Base-by-base conservation (phyloP, 148 eudicot species). In the Dianthus caryophyllus region DNA sequence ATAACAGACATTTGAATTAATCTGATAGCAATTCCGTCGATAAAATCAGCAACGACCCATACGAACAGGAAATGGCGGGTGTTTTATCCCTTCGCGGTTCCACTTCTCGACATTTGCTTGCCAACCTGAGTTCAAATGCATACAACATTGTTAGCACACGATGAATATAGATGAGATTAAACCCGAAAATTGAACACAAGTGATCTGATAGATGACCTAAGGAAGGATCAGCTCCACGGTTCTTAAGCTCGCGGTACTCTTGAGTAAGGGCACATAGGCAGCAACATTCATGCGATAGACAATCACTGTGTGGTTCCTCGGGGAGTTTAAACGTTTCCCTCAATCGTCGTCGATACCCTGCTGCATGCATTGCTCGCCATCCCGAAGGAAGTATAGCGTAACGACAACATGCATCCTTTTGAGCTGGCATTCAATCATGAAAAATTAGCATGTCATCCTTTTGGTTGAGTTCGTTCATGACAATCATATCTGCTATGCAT, bases 251-350 rank as follows among this genome's bases (percentile, higher is more conserved):
- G 5, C 72, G 80, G 10, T 66, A 67, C 65, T 71, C 80, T 46
- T 76, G 80, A 27, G 80, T 76, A 33, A 76, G 62, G 51, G 59
- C 80, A 55, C 80, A 76, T 1, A 76, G 2, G 5, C 80, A 76
- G 1, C 80, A 76, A 48, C 68, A 76, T 5, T 72, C 59, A 33
- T 76, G 80, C 46, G 31, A 68, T 0, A 71, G 9, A 61, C 68
- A 76, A 38, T 76, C 80, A 27, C 36, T 58, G 29, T 64, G 60
- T 52, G 75, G 80, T 59, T 76, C 80, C 25, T 76, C 69, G 1
- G 75, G 76, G n/a, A 76, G 53, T 3, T 72, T 76, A 39, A 66
- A 72, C 65, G 62, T 71, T 20, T 67, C 76, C 26, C 80, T 72
- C 15, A 76, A 22, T 20, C 22, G 55, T 33, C 55, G 61, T 9